Percentiles rank a stretch among this genome's conserved stretches.
These are phyloP conservation scores for Microsporum audouinii DNA, from an alignment of 2,329 filamentous ascomycete species.

Conservation along the genomic window DNA sequence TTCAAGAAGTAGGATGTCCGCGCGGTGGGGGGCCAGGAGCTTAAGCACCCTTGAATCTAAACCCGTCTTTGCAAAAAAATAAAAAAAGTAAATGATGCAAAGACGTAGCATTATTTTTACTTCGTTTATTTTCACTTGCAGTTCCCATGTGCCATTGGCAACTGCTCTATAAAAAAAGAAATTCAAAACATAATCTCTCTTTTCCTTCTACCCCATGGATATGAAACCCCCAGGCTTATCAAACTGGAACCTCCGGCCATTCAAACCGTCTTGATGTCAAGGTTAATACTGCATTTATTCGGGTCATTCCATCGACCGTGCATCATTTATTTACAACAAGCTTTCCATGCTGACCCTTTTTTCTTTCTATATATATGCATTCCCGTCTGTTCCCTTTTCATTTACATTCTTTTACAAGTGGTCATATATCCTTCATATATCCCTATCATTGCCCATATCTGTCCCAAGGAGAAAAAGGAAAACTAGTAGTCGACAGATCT, in stretches of 20 bases:
- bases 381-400: not conserved
- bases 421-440: not conserved
- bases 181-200: not conserved
- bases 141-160: not conserved
- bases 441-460: not conserved
- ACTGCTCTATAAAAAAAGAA: not conserved
- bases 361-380: not conserved
- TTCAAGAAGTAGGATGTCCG: not conserved
- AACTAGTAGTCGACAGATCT: not conserved
- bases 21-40: not conserved
- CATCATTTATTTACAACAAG: not conserved
- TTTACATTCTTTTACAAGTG: not conserved
- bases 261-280: not conserved
- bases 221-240: not conserved
- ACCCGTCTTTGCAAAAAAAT: not conserved
- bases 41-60: not conserved
- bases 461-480: not conserved
- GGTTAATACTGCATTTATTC: not conserved
- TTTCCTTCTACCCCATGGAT: not conserved
- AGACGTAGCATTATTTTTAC: not conserved
- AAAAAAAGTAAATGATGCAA: not conserved
- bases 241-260: not conserved
- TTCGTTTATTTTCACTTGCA: not conserved
- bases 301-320: not conserved
- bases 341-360: not conserved